A percentile compares a stretch with the other conserved stretches of the same genome.
Evolutionary conservation across 495 filamentous ascomycete genomes (phyloP).

Genomic region (Podospora pseudoanserina): DNA sequence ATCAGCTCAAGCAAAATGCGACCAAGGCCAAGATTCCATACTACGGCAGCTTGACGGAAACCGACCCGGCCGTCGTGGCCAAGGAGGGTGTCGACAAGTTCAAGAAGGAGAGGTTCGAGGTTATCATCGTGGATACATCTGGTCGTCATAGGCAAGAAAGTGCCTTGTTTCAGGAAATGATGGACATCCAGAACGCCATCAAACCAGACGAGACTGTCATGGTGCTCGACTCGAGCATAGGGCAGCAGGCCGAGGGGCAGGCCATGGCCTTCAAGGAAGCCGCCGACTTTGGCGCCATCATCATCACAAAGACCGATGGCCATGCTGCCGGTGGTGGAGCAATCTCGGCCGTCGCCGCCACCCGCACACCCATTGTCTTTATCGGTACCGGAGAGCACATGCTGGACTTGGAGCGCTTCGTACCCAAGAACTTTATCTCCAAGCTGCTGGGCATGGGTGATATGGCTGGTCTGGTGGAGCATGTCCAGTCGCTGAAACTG

Average conservation of each 20-base stretch:
- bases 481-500: constrained; percentile 93
- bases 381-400: constrained; percentile 97
- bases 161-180: constrained; percentile 96
- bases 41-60: constrained; percentile 92
- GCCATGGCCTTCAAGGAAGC: constrained; percentile 96
- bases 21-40: constrained; percentile 99
- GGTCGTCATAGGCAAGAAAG: constrained; percentile 92
- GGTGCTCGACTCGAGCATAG: constrained; percentile 94
- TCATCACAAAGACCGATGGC: constrained; percentile 98
- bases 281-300: constrained; percentile 96
- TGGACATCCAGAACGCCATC: constrained; percentile 89
- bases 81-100: constrained; percentile 96
- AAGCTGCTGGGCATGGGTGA: constrained; percentile 97
- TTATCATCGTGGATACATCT: constrained; percentile 97
- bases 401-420: constrained; percentile 90
- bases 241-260: constrained; percentile 91
- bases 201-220: constrained; percentile 96
- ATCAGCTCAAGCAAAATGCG: constrained; percentile 98
- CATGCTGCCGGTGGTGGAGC: constrained; percentile 93
- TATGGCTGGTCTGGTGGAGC: constrained; percentile 91
- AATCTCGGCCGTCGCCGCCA: constrained; percentile 97
- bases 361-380: constrained; percentile 94
- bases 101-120: constrained; percentile 96
- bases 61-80: constrained; percentile 89
- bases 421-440: constrained; percentile 82